These are phyloP conservation scores for Yarrowia alimentaria DNA, from an alignment of 805 yeast genomes.

Conservation along the genomic window DNA sequence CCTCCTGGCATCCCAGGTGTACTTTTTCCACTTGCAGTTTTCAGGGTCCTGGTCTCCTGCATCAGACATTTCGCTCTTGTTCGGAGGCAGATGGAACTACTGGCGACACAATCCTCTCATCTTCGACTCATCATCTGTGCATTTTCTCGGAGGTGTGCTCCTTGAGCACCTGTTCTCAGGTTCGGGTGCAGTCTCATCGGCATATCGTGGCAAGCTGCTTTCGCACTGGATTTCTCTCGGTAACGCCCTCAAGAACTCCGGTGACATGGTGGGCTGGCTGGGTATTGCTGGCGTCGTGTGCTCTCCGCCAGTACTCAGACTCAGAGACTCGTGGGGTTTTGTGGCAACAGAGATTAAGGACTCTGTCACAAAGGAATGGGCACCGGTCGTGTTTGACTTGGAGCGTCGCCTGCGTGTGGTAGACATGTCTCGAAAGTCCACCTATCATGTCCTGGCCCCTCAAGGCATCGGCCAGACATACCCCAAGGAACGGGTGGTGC, in stretches of 20 bases:
- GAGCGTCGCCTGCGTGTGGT: slow-evolving; percentile 68
- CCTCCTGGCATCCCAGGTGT: slow-evolving; percentile 61
- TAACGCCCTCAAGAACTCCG: slow-evolving; percentile 66
- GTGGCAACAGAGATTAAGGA: slow-evolving; percentile 61
- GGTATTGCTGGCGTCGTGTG: slow-evolving; percentile 83
- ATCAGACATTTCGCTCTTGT: slow-evolving; percentile 70
- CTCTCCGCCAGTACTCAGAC: slow-evolving; percentile 75
- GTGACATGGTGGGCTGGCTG: slow-evolving; percentile 93
- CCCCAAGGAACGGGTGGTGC: slow-evolving; percentile 74
- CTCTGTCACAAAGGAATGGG: slow-evolving; percentile 77
- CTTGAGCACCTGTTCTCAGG: slow-evolving; percentile 63
- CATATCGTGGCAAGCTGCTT: slow-evolving; percentile 57
- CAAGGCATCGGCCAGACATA: slow-evolving; percentile 79
- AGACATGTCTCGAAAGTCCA: slow-evolving; percentile 55
- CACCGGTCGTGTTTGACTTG: slow-evolving; percentile 85
- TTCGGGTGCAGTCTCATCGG: slow-evolving; percentile 28
- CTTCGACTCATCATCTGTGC: slow-evolving; percentile 69
- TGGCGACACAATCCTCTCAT: slow-evolving; percentile 69
- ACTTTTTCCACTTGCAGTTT: slow-evolving; percentile 63
- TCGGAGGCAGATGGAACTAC: slow-evolving; percentile 47
- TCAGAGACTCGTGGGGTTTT: slow-evolving; percentile 69
- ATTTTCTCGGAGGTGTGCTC: slow-evolving; percentile 71
- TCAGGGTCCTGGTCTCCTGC: slow-evolving; percentile 74
- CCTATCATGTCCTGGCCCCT: slow-evolving; percentile 77
- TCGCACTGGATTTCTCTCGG: slow-evolving; percentile 87